Evolutionary conservation across 2,329 filamentous ascomycete genomes (phyloP).

Genomic region (Pseudogymnoascus sp.): DNA sequence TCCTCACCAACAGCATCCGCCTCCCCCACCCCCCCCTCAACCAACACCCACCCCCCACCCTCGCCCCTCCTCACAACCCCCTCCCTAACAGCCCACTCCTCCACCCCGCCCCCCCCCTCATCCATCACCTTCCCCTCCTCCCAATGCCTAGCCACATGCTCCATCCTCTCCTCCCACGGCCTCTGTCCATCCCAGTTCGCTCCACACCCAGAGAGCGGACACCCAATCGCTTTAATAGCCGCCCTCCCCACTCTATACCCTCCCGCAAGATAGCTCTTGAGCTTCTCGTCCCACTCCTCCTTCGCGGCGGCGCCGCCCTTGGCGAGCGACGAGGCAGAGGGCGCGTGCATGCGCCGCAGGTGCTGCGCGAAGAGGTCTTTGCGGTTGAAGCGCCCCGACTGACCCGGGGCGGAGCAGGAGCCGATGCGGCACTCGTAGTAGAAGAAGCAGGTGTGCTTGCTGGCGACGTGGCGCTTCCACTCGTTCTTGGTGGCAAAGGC

Average conservation of each 20-base stretch:
- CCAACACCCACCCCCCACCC: background rate
- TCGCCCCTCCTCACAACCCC: background rate
- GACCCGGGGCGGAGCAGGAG: conserved; percentile 17
- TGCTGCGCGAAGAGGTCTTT: conserved; percentile 91
- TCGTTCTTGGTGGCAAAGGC: conserved; percentile 81
- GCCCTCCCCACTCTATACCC: conserved; percentile 40
- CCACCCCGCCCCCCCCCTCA: background rate
- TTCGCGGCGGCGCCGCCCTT: conserved; percentile 25
- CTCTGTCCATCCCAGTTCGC: conserved; percentile 49
- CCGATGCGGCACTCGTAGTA: conserved; percentile 61
- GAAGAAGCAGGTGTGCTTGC: conserved; percentile 66
- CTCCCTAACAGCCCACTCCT: background rate
- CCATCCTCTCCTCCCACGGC: conserved; percentile 76
- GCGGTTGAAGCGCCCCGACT: conserved; percentile 58
- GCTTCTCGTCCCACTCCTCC: conserved; percentile 31
- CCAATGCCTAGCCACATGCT: conserved; percentile 76
- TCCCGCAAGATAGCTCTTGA: conserved; percentile 39
- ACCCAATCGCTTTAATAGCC: conserved; percentile 51
- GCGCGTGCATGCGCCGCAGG: conserved; percentile 73
- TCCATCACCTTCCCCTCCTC: conserved; percentile 39
- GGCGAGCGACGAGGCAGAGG: conserved; percentile 24
- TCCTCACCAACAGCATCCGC: background rate
- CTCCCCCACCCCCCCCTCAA: background rate
- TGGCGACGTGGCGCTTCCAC: conserved; percentile 83
- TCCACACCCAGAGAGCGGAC: conserved; percentile 54